Percentiles rank a stretch among this genome's conserved stretches.
These are phyloP conservation scores for Mycena metata DNA, from an alignment of 768 basidiomycete species.

Conservation along the genomic window DNA sequence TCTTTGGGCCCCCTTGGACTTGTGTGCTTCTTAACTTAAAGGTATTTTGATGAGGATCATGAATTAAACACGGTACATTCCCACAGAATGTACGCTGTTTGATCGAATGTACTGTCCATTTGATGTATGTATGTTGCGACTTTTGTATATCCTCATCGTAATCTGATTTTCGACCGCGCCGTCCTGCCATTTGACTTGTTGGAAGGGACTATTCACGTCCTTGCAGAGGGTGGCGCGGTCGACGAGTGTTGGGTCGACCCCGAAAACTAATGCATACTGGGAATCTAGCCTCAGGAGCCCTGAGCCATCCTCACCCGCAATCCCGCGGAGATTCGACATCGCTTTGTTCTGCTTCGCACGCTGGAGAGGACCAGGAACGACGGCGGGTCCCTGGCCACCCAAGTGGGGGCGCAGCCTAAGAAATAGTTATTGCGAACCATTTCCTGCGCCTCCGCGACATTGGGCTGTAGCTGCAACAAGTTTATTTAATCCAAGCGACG, in stretches of 20 bases:
- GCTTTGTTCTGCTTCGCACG: not conserved
- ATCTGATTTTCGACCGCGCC: not conserved
- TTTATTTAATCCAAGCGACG: constrained; percentile 1
- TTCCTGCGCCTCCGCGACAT: no score
- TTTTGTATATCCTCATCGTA: no score
- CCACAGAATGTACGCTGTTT: no score
- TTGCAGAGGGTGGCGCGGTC: not conserved
- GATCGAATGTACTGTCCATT: no score
- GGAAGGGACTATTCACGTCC: not conserved
- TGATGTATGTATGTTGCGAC: no score
- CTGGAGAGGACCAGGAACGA: not conserved
- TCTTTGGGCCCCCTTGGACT: no score
- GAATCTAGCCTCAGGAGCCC: not conserved
- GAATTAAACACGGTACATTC: no score
- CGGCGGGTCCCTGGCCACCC: not conserved
- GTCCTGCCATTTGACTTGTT: not conserved
- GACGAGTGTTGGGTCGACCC: not conserved
- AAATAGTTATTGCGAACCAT: no score
- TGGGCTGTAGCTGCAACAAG: constrained; percentile 6
- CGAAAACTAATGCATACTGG: not conserved
- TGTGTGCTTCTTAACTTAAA: no score
- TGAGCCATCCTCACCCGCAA: not conserved
- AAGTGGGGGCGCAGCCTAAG: not conserved
- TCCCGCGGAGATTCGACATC: not conserved
- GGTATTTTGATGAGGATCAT: no score